Percentiles rank a stretch among this genome's conserved stretches.
Evolutionary conservation across 495 filamentous ascomycete genomes (phyloP).

Genomic region (Xylaria bambusicola): DNA sequence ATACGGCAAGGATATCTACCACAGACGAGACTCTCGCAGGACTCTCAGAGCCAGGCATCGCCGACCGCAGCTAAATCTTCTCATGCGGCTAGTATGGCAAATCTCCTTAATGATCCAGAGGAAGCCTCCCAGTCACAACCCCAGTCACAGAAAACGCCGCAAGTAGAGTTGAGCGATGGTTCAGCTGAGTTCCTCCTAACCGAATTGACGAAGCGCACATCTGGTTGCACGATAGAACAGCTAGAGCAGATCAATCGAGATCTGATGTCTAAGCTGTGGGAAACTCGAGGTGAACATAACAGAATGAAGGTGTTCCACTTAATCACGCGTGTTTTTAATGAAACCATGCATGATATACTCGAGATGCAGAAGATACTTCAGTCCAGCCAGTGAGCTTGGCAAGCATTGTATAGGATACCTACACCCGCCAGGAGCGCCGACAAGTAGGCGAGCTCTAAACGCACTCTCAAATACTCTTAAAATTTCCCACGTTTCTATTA

Average conservation of each 20-base stretch:
- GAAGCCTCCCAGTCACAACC: constrained; percentile 32
- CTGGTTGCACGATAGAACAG: constrained; percentile 87
- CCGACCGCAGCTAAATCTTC: constrained; percentile 28
- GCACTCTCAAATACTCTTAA: neutral
- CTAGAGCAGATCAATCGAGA: constrained; percentile 90
- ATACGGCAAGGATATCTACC: constrained; percentile 43
- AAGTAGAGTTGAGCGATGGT: constrained; percentile 60
- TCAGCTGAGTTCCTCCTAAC: constrained; percentile 58
- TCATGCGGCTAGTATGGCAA: constrained; percentile 36
- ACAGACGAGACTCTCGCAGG: constrained; percentile 39
- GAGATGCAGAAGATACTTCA: constrained; percentile 56
- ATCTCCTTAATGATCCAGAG: constrained; percentile 39
- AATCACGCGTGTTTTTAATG: constrained; percentile 71
- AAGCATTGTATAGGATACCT: neutral
- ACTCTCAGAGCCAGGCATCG: constrained; percentile 25
- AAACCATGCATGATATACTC: constrained; percentile 78
- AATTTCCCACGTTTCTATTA: neutral
- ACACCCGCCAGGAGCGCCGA: neutral
- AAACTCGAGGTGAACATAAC: constrained; percentile 74
- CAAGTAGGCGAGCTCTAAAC: neutral
- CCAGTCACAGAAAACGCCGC: constrained; percentile 48
- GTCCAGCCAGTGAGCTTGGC: constrained; percentile 18
- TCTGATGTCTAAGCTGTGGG: constrained; percentile 89
- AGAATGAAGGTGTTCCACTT: constrained; percentile 65
- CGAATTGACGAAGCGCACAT: constrained; percentile 62